phyloP scores from a whole-genome alignment of 495 filamentous ascomycete species.

The Talaromyces ruber region DNA sequence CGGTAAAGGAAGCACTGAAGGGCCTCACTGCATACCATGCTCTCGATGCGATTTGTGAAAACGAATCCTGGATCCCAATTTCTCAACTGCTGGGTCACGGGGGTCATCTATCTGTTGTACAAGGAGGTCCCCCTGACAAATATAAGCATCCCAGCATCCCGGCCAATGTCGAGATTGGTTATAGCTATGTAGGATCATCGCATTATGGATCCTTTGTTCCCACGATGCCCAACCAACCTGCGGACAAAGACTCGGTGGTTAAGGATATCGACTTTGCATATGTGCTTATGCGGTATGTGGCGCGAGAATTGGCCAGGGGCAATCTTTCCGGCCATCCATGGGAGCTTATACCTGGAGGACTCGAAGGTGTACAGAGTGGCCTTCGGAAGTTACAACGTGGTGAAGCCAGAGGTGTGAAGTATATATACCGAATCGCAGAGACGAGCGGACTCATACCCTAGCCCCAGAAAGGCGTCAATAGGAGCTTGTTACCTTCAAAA shows the following conservation, averaged over 20 bases:
- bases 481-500: too few relatives aligned
- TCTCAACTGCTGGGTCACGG: slow-evolving; percentile 32
- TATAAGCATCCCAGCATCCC: slow-evolving; percentile 26
- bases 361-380: slow-evolving; percentile 44
- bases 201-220: slow-evolving; percentile 20
- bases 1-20: slow-evolving; percentile 9
- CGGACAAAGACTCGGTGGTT: slow-evolving; percentile 15
- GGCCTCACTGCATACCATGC: slow-evolving; percentile 29
- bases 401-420: slow-evolving; percentile 59
- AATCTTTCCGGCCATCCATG: slow-evolving; percentile 52
- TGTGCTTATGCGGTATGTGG: slow-evolving; percentile 43
- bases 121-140: slow-evolving; percentile 17
- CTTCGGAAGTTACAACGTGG: slow-evolving; percentile 51
- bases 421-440: slow-evolving; percentile 58
- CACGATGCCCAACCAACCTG: slow-evolving; percentile 18
- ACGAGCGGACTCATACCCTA: slow-evolving; percentile 26
- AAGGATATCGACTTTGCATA: slow-evolving; percentile 45
- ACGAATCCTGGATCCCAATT: slow-evolving; percentile 38
- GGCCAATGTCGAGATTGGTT: slow-evolving; percentile 18
- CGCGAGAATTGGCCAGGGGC: slow-evolving; percentile 40
- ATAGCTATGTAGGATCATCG: slow-evolving; percentile 41
- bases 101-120: slow-evolving; percentile 45
- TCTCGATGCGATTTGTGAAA: slow-evolving; percentile 50
- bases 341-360: slow-evolving; percentile 49
- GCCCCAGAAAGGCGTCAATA: too few relatives aligned